Base-by-base conservation (phyloP, 768 basidiomycete species). In the Russula sp. region DNA sequence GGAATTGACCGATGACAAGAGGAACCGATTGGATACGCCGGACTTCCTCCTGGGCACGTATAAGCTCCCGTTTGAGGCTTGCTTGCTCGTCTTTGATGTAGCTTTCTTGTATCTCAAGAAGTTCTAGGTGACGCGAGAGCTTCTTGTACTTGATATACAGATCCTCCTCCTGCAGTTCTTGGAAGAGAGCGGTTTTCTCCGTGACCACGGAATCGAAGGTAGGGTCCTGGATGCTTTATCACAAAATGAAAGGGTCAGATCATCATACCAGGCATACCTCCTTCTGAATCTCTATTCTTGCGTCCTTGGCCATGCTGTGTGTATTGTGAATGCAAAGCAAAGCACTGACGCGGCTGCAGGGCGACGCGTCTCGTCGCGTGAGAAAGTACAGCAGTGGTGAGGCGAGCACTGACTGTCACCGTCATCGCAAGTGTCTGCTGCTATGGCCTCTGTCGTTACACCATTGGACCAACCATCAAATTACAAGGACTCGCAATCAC, bases 1-100 rank as follows among this genome's bases (percentile, higher is more conserved):
- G 84, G 78, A 99, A 99, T 74, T 99, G 97, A 59, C 97, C 97
- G 70, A 99, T 99, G 71, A 99, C 97, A 16, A 99, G 86, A 0
- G 97, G 97, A 7, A 99, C 97, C 56, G 92, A 92, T 76, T 98
- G 94, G 73, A 99, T 99, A 61, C 97, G 90, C 76, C 98, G 97
- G 71, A 99, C 97, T 76, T 99, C 97, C 73, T 99, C 97, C 72
- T 99, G 97, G 0, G 97, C 97, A 59, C 97, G 92, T 67, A 98
- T 90, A 64, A 99, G 87, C 75, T 99, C 97, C 53, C 96, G 87
- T 74, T 98, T 96, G 59, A 99, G 84, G 70, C 98, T 98, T 16
- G 91, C 91, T 70, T 97, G 95, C 74, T 99, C 97, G 69, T 99
- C 96, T 73, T 98, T 96, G 75, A 99, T 97, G 73, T 98, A 99